Evolutionary conservation across 2,329 filamentous ascomycete species (phyloP).

Genomic region (Nannizziopsis arthrosporioides): DNA sequence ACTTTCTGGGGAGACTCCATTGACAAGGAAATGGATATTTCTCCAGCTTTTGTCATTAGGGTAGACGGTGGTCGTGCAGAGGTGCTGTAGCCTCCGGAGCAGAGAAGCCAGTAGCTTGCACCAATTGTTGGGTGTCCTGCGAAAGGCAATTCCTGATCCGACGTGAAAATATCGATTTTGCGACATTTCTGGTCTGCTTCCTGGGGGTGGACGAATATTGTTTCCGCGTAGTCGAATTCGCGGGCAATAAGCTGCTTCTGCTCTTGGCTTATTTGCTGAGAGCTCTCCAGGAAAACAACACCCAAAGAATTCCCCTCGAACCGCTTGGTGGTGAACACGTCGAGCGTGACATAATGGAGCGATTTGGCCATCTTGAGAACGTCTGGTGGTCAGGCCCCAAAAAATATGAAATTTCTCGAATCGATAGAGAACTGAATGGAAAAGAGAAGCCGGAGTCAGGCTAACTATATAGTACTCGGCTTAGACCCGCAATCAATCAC

Average conservation of each 20-base stretch:
- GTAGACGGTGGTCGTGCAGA: slow-evolving; percentile 11
- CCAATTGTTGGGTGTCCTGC: slow-evolving; percentile 54
- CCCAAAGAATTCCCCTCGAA: slow-evolving; percentile 49
- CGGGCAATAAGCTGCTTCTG: slow-evolving; percentile 49
- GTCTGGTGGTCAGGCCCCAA: neutral
- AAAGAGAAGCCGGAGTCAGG: neutral
- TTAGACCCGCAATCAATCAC: slow-evolving; percentile 7
- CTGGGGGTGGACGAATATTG: slow-evolving; percentile 48
- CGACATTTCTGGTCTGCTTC: slow-evolving; percentile 37
- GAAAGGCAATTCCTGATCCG: slow-evolving; percentile 46
- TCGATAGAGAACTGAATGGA: too few relatives aligned
- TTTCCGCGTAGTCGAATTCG: slow-evolving; percentile 56
- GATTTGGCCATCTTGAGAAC: slow-evolving; percentile 19
- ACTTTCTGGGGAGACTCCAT: slow-evolving; percentile 33
- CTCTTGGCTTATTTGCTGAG: slow-evolving; percentile 35
- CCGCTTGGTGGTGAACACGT: slow-evolving; percentile 34
- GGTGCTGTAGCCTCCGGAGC: slow-evolving; percentile 17
- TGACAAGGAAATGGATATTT: slow-evolving; percentile 31
- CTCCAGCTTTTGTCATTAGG: slow-evolving; percentile 34
- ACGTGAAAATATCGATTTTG: slow-evolving; percentile 50
- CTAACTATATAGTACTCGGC: neutral
- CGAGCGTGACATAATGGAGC: slow-evolving; percentile 28
- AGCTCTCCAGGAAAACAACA: slow-evolving; percentile 42
- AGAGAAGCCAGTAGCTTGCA: slow-evolving; percentile 37
- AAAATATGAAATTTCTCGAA: neutral